phyloP scores from a whole-genome alignment of 768 basidiomycete species.

The Pulveroboletus sp. region DNA sequence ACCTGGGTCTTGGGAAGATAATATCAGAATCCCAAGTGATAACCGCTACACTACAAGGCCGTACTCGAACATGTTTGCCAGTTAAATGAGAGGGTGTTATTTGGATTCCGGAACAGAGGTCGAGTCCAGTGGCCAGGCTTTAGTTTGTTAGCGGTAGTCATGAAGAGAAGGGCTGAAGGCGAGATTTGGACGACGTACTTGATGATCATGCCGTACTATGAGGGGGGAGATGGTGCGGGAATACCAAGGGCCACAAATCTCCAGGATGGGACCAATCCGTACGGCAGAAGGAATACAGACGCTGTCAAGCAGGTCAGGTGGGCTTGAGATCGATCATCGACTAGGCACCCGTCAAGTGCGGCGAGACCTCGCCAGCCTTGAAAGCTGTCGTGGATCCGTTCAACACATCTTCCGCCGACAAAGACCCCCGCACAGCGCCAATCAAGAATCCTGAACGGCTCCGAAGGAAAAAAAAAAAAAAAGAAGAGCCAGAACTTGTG shows the following conservation, averaged over 20 bases:
- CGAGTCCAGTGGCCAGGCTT: too few species aligned
- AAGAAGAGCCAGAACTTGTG: too few species aligned
- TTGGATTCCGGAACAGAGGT: too few species aligned
- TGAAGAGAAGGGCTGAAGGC: too few species aligned
- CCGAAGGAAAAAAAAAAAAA: neutral
- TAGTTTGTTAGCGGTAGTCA: too few species aligned
- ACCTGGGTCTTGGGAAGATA: constrained; percentile 31
- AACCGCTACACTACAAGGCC: constrained; percentile 39
- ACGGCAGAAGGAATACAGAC: neutral
- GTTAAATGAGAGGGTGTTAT: neutral
- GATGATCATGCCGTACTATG: neutral
- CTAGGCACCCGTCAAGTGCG: neutral
- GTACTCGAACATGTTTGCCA: neutral
- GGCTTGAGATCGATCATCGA: neutral
- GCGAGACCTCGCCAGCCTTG: neutral
- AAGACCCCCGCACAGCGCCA: neutral
- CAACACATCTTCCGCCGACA: too few species aligned
- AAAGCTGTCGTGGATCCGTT: too few species aligned
- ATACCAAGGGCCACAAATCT: neutral
- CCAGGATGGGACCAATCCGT: neutral
- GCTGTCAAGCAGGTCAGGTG: neutral
- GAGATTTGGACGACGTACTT: neutral
- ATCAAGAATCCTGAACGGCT: neutral
- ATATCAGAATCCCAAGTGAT: constrained; percentile 38
- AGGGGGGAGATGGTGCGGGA: neutral